phyloP scores from a whole-genome alignment of 371 early-diverging fungal genomes.

The Homolaphlyctis polyrhiza region DNA sequence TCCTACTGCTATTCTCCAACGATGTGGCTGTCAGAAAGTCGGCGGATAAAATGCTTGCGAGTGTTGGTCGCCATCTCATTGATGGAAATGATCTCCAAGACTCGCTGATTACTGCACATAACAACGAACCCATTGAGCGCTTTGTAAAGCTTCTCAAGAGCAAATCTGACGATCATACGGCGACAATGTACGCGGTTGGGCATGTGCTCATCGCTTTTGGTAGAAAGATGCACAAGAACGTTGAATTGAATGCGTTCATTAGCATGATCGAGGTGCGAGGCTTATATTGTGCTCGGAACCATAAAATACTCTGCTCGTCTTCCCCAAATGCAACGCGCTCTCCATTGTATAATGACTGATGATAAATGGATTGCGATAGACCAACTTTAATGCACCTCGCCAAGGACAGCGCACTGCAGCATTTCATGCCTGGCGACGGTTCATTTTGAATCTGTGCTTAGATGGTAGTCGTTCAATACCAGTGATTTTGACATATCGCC shows the following conservation, averaged over 20 bases:
- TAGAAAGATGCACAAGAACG: slow-evolving; percentile 2
- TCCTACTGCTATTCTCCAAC: neutral
- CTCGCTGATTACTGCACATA: neutral
- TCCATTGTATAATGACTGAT: neutral
- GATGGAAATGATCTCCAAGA: neutral
- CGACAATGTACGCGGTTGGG: slow-evolving; percentile 8
- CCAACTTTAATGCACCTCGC: slow-evolving; percentile 7
- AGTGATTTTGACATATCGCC: neutral
- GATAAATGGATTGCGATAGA: neutral
- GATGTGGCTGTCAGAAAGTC: neutral
- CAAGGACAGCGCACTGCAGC: neutral
- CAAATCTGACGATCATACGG: neutral
- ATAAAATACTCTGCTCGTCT: neutral
- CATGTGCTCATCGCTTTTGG: slow-evolving; percentile 8
- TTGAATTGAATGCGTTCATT: neutral
- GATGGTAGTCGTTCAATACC: neutral
- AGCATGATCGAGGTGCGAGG: slow-evolving; percentile 7
- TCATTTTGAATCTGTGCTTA: slow-evolving; percentile 11
- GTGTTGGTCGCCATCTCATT: neutral
- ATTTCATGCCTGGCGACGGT: slow-evolving; percentile 9
- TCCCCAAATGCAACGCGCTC: neutral
- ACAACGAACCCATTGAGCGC: neutral
- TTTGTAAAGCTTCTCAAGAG: neutral
- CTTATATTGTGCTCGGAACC: neutral
- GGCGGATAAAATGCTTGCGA: neutral